Conservation (phyloP, 2,329 filamentous ascomycete genomes). For the Microsporum ferrugineum region DNA sequence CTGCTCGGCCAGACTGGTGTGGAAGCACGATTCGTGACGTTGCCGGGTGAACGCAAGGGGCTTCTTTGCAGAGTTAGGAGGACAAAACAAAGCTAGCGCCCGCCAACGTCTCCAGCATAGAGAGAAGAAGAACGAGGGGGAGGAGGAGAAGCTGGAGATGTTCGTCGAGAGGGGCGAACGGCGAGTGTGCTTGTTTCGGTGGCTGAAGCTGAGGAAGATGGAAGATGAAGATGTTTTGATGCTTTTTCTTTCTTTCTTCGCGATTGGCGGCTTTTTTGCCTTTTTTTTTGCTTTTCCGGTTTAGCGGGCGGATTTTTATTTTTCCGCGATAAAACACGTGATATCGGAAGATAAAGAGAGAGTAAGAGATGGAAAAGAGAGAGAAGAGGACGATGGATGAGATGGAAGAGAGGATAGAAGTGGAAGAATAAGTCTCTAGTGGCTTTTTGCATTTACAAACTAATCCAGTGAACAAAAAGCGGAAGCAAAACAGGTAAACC, state of each 20-base stretch:
- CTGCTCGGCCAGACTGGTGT: conserved; percentile 13
- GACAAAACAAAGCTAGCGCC: background rate
- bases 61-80: background rate
- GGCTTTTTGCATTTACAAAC: conserved; percentile 4
- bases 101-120: background rate
- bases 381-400: no score
- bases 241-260: background rate
- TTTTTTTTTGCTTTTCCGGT: background rate
- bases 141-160: background rate
- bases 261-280: background rate
- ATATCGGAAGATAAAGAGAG: background rate
- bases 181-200: background rate
- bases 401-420: background rate
- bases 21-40: background rate
- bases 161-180: background rate
- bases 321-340: background rate
- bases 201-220: background rate
- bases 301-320: background rate
- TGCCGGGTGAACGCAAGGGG: conserved; percentile 1
- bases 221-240: background rate
- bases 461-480: background rate
- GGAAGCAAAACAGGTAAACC: background rate
- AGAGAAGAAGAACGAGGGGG: background rate
- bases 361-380: background rate
- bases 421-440: background rate